These are phyloP conservation scores for Nymphaea thermarum DNA, from an alignment of 164 flowering plant species.

Conservation along the genomic window DNA sequence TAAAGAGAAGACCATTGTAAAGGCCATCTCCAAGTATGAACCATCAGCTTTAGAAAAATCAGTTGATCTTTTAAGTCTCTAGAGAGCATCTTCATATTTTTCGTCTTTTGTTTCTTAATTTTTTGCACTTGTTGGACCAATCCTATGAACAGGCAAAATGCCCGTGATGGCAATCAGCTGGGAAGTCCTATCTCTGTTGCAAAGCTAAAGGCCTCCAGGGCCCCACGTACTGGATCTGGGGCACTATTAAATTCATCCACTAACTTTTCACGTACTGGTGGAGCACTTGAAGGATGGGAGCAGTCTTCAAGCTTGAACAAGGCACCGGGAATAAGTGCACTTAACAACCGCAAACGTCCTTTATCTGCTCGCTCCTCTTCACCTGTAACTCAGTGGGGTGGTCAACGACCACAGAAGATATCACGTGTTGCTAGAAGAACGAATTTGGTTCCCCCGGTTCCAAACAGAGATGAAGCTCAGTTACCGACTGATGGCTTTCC, in stretches of 20 bases:
- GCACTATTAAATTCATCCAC: slow-evolving; percentile 38
- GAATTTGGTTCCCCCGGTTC: slow-evolving; percentile 61
- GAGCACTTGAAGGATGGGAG: slow-evolving; percentile 56
- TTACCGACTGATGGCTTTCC: slow-evolving; percentile 41
- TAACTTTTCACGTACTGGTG: slow-evolving; percentile 38
- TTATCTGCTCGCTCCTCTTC: slow-evolving; percentile 68
- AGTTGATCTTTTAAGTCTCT: neutral
- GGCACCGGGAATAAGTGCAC: slow-evolving; percentile 29
- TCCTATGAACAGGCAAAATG: slow-evolving; percentile 25
- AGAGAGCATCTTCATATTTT: too few relatives aligned
- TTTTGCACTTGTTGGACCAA: neutral
- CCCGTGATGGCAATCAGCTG: slow-evolving; percentile 35
- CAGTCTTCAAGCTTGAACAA: slow-evolving; percentile 37
- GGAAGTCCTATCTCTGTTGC: slow-evolving; percentile 28
- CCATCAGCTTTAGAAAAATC: neutral
- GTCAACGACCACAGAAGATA: slow-evolving; percentile 72
- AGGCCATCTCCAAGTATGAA: slow-evolving; percentile 23
- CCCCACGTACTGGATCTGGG: slow-evolving; percentile 44
- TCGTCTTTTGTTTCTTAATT: neutral
- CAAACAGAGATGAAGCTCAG: slow-evolving; percentile 56
- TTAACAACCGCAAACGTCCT: slow-evolving; percentile 53
- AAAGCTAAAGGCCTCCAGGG: slow-evolving; percentile 74
- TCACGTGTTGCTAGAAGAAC: slow-evolving; percentile 65
- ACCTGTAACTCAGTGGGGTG: slow-evolving; percentile 81
- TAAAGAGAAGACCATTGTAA: slow-evolving; percentile 33